Base-by-base conservation (phyloP, 495 filamentous ascomycete species). In the Alectoria sarmentosa region DNA sequence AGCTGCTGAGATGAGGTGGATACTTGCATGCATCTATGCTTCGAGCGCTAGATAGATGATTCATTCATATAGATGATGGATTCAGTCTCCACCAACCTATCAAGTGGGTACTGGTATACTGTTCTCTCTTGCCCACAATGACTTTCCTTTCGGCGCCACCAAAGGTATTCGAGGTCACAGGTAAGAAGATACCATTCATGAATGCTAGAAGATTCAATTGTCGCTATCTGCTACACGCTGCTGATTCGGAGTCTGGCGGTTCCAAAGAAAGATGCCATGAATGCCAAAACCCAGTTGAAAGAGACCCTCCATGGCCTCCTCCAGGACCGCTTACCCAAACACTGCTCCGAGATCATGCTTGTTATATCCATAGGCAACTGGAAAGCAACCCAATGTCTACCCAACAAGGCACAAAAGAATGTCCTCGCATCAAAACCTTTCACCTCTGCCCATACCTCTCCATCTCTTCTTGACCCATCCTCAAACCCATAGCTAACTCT, bases 391-490 rank as follows among this genome's bases (percentile, higher is more conserved):
- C 38, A 34, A 61, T 6, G 23, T 30, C 3, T 3, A 2, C n/a
- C 46, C 46, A 48, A 26, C 5, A 48, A 14, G 14, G 46, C 21
- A 15, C 48, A 13, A 30, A 28, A 28, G 11, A 30, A 8, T 15
- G 13, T 4, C n/a, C n/a, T 37, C 48, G 26, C 58, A 60, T 34
- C 54, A 46, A 65, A n/a, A 34, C 26, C 49, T 28, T 41, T 30
- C 52, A 61, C 34, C 23, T 26, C 21, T 32, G 21, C 38, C 60
- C 34, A n/a, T 28, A 0, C 42, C 66, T 65, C 38, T 44, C 60
- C 66, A 15, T 28, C 42, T 60, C 65, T 60, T 64, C 61, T 34
- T 23, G 32, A 15, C 60, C 61, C 49, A 56, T 48, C 30, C 67
- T 36, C 52, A 42, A 3, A 21, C 37, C 57, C 28, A 21, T 46